Conservation (phyloP, 2,329 filamentous ascomycete genomes). For the Ophiostoma tasmaniense region DNA sequence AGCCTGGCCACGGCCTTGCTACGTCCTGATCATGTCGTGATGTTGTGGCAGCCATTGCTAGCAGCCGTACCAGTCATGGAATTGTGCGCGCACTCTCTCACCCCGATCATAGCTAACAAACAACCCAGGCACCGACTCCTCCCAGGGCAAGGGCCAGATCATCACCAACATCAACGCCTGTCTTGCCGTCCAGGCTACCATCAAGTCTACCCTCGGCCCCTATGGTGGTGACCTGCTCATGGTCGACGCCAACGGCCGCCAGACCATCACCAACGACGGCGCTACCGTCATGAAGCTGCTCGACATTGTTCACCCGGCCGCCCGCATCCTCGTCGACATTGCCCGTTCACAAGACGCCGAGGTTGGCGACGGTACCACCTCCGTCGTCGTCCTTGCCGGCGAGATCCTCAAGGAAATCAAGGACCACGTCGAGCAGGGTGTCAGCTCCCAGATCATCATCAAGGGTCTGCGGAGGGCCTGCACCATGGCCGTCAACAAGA, state of each 20-base stretch:
- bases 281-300: slow-evolving; percentile 99
- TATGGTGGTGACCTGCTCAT: slow-evolving; percentile 95
- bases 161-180: slow-evolving; percentile 98
- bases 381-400: slow-evolving; percentile 92
- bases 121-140: slow-evolving; percentile 78
- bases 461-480: slow-evolving; percentile 87
- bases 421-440: slow-evolving; percentile 90
- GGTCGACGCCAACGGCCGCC: slow-evolving; percentile 88
- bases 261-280: slow-evolving; percentile 98
- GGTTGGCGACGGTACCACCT: slow-evolving; percentile 96
- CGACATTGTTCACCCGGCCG: slow-evolving; percentile 96
- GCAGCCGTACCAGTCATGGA: too few relatives aligned
- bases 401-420: slow-evolving; percentile 96
- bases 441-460: slow-evolving; percentile 95
- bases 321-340: slow-evolving; percentile 95
- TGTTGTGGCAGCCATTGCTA: background rate
- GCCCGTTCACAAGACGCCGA: slow-evolving; percentile 98
- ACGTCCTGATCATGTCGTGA: background rate
- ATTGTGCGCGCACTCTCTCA: slow-evolving; percentile 22
- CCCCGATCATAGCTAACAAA: background rate
- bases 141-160: slow-evolving; percentile 93
- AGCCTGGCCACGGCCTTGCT: background rate
- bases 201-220: slow-evolving; percentile 90
- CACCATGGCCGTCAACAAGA: slow-evolving; percentile 91
- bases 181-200: slow-evolving; percentile 86